Evolutionary conservation across 2,329 filamentous ascomycete genomes (phyloP).

Genomic region (Drechslera avenae): DNA sequence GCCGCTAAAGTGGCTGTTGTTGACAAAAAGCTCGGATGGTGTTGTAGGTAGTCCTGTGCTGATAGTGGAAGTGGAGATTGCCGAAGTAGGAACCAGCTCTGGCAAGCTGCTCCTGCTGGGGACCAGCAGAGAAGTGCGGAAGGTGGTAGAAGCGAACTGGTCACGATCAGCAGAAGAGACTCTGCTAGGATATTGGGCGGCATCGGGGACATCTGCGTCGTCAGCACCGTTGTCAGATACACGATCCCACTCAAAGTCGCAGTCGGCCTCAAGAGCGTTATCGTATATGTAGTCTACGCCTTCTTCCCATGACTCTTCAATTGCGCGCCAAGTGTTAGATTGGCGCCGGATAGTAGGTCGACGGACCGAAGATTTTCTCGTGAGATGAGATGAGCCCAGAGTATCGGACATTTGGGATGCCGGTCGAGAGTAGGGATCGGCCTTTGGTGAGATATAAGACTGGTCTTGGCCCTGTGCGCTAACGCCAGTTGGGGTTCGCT

Average conservation of each 20-base stretch:
- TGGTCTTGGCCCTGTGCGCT: constrained; percentile 27
- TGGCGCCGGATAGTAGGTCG: constrained; percentile 31
- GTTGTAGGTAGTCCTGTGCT: constrained; percentile 38
- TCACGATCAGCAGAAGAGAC: constrained; percentile 10
- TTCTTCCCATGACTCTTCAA: constrained; percentile 62
- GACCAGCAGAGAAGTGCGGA: constrained; percentile 37
- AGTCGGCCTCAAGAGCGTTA: constrained; percentile 64
- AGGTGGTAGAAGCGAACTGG: constrained; percentile 24
- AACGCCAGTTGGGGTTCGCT: constrained; percentile 25
- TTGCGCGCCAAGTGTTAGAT: constrained; percentile 43
- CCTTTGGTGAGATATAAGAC: constrained; percentile 32
- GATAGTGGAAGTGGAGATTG: constrained; percentile 40
- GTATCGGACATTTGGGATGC: constrained; percentile 53
- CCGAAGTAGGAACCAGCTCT: constrained; percentile 44
- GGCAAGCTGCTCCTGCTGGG: constrained; percentile 37
- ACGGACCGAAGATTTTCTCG: constrained; percentile 28
- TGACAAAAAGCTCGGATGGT: constrained; percentile 31
- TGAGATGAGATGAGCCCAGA: constrained; percentile 50
- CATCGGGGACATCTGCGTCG: constrained; percentile 42
- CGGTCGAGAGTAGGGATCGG: constrained; percentile 34
- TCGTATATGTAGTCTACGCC: constrained; percentile 68
- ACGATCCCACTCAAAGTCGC: constrained; percentile 63
- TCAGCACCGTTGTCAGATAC: constrained; percentile 32
- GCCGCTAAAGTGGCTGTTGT: constrained; percentile 20
- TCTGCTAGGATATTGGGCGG: constrained; percentile 12